phyloP scores from a whole-genome alignment of 208 protist genomes.

The Acanthamoeba healyi region DNA sequence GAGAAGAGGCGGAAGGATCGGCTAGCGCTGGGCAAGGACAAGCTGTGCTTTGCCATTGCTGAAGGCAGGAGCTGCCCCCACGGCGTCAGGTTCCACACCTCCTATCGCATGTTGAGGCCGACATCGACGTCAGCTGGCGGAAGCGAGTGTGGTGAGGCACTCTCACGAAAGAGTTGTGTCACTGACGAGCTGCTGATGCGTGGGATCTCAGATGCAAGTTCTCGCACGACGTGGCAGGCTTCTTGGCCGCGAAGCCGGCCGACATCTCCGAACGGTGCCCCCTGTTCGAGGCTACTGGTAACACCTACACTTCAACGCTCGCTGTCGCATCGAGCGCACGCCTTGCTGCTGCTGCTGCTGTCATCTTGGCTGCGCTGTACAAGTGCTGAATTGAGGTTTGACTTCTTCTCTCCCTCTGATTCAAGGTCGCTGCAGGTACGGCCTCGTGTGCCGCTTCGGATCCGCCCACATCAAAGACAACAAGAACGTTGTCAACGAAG shows the following conservation, averaged over 20 bases:
- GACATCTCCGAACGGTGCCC: conserved; percentile 20
- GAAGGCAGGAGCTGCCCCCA: background rate
- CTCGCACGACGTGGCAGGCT: conserved; percentile 25
- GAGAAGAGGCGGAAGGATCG: conserved; percentile 47
- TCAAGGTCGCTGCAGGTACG: conserved; percentile 9
- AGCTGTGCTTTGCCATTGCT: conserved; percentile 51
- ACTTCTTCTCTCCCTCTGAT: background rate
- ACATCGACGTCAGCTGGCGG: no score
- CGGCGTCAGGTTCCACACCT: background rate
- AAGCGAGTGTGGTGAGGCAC: no score
- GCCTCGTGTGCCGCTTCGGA: conserved; percentile 46
- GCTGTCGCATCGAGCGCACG: background rate
- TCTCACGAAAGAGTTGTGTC: no score
- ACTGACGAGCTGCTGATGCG: no score
- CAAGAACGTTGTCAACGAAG: conserved; percentile 6
- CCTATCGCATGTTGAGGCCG: no score
- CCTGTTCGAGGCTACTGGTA: conserved; percentile 52
- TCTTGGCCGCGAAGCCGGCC: conserved; percentile 26
- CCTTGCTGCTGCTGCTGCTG: no score
- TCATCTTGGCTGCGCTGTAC: no score
- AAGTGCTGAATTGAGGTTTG: no score
- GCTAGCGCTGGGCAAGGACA: background rate
- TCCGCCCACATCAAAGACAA: conserved; percentile 45
- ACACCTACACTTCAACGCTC: background rate
- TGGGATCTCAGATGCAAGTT: conserved; percentile 59